Conservation (phyloP, 192 early-diverging fungal species). For the Coemansia sp. region DNA sequence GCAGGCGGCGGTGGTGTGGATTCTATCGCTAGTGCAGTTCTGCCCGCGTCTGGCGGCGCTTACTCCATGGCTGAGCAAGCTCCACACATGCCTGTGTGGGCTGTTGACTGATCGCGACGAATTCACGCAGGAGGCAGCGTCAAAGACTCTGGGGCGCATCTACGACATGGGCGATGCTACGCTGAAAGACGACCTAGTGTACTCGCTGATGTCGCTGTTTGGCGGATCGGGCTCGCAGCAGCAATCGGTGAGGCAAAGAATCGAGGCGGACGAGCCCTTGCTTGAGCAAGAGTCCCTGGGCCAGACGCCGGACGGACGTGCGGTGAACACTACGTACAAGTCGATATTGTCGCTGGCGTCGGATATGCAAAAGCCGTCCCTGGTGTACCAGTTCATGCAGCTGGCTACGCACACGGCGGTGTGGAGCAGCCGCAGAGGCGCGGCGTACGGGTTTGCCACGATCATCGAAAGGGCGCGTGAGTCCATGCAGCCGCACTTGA, state of each 20-base stretch:
- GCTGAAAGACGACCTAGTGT: conserved; percentile 40
- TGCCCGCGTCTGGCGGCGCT: conserved; percentile 27
- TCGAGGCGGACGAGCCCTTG: conserved; percentile 38
- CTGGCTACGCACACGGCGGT: conserved; percentile 90
- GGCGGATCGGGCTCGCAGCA: conserved; percentile 17
- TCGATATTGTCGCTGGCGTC: conserved; percentile 86
- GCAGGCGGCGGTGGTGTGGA: conserved; percentile 48
- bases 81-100: conserved; percentile 78
- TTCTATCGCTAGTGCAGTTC: conserved; percentile 35
- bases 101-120: conserved; percentile 84
- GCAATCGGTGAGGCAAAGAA: conserved; percentile 27
- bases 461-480: conserved; percentile 78
- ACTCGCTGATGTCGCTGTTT: conserved; percentile 44
- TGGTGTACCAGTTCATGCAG: conserved; percentile 94
- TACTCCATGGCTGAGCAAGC: conserved; percentile 57
- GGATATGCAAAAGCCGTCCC: conserved; percentile 91
- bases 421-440: conserved; percentile 88
- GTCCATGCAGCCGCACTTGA: conserved; percentile 79
- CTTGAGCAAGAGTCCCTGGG: conserved; percentile 40
- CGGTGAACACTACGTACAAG: conserved; percentile 67
- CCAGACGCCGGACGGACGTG: conserved; percentile 34
- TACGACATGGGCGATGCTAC: conserved; percentile 43
- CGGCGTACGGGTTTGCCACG: conserved; percentile 83
- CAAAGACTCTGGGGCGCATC: conserved; percentile 38
- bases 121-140: conserved; percentile 42